Conservation (phyloP, 1,284 basidiomycete genomes). For the Wolfiporia cocos region DNA sequence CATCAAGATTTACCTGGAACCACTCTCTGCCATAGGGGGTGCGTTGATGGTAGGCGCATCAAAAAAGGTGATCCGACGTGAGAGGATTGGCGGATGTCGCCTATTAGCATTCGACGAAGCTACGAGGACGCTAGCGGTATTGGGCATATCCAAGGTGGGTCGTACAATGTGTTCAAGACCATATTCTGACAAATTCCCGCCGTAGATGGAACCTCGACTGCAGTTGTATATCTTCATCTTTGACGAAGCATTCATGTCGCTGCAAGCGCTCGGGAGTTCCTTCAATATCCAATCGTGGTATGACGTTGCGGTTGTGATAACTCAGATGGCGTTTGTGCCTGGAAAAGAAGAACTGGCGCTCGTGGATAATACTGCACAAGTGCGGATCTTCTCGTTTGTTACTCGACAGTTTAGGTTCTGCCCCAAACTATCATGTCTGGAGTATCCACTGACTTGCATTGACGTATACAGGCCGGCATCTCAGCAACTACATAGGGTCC, state of each 20-base stretch:
- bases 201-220: conserved; percentile 17
- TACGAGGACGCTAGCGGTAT: conserved; percentile 37
- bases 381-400: conserved; percentile 43
- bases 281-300: conserved; percentile 43
- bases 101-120: conserved; percentile 44
- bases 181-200: no score
- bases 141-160: conserved; percentile 21
- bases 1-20: conserved; percentile 35
- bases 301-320: conserved; percentile 20
- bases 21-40: conserved; percentile 22
- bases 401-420: conserved; percentile 44
- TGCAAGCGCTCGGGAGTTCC: conserved; percentile 31
- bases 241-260: conserved; percentile 35
- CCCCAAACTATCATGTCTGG: neutral
- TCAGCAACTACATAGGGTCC: conserved; percentile 30
- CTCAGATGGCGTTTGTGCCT: conserved; percentile 32
- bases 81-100: conserved; percentile 38
- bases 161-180: no score
- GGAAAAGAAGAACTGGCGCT: conserved; percentile 45
- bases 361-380: conserved; percentile 33
- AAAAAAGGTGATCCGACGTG: conserved; percentile 31
- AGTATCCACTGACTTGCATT: neutral
- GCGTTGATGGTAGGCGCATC: conserved; percentile 21
- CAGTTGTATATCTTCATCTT: conserved; percentile 38
- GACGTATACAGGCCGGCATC: conserved; percentile 36